phyloP scores from a whole-genome alignment of 306 rosid genomes.

The Prunus dulcis region DNA sequence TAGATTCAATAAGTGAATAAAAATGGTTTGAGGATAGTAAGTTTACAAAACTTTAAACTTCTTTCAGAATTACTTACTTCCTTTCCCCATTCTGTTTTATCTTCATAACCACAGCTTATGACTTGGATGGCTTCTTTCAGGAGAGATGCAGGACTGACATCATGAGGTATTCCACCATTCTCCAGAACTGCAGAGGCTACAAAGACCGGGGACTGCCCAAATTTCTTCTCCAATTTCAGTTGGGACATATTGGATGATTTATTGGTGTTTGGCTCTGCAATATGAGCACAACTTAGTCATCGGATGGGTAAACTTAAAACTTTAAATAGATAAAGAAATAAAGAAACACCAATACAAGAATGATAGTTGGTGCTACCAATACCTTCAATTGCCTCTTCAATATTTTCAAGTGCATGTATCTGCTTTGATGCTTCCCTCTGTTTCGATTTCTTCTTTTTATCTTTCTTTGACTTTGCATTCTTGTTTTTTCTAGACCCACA shows the following conservation, averaged over 20 bases:
- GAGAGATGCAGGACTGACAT: slow-evolving; percentile 73
- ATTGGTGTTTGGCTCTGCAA: slow-evolving; percentile 49
- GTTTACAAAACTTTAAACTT: background rate
- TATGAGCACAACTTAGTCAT: slow-evolving; percentile 16
- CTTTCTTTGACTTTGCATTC: slow-evolving; percentile 54
- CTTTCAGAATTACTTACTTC: slow-evolving; percentile 48
- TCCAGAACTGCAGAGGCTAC: slow-evolving; percentile 72
- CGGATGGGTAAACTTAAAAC: background rate
- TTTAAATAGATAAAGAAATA: background rate
- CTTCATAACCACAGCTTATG: slow-evolving; percentile 96
- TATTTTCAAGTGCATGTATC: slow-evolving; percentile 94
- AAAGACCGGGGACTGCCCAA: slow-evolving; percentile 92
- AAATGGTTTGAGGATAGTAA: slow-evolving; percentile 10
- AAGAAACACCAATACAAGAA: background rate
- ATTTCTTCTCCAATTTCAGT: slow-evolving; percentile 80
- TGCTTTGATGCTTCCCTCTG: slow-evolving; percentile 92
- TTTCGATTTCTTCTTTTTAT: slow-evolving; percentile 74
- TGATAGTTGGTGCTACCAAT: slow-evolving; percentile 15
- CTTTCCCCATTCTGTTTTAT: slow-evolving; percentile 97
- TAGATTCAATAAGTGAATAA: slow-evolving; percentile 10
- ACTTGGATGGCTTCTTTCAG: slow-evolving; percentile 93
- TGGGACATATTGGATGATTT: slow-evolving; percentile 49
- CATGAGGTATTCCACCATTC: slow-evolving; percentile 70
- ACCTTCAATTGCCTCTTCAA: slow-evolving; percentile 79
- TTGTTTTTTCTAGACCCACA: slow-evolving; percentile 62